These are phyloP conservation scores for Cladorrhinum sp. DNA, from an alignment of 2,329 filamentous ascomycete genomes.

Conservation along the genomic window DNA sequence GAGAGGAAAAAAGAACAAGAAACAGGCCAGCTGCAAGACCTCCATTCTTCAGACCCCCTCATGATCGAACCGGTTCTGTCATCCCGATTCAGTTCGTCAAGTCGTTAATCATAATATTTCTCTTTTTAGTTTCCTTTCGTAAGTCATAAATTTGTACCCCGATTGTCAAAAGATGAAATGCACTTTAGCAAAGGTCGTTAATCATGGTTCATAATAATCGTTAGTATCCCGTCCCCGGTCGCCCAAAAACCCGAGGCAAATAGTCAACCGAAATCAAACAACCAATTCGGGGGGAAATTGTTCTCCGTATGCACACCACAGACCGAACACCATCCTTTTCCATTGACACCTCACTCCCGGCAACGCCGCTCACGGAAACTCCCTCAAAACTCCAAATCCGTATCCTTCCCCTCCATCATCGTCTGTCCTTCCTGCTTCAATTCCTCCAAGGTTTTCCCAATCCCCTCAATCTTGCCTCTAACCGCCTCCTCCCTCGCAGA, in stretches of 20 bases:
- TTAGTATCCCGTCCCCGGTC: not conserved
- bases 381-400: slow-evolving; percentile 28
- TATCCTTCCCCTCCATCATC: slow-evolving; percentile 49
- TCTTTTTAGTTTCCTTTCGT: slow-evolving; percentile 6
- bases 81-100: slow-evolving; percentile 8
- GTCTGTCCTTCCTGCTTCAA: slow-evolving; percentile 55
- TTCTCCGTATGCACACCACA: not conserved
- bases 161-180: slow-evolving; percentile 3
- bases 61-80: not conserved
- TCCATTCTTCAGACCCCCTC: not conserved
- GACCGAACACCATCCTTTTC: not conserved
- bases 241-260: not conserved
- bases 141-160: slow-evolving; percentile 15
- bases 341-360: not conserved
- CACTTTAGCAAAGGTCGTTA: not conserved
- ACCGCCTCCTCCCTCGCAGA: slow-evolving; percentile 53
- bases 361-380: not conserved
- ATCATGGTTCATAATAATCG: not conserved
- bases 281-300: not conserved
- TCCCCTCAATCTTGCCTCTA: slow-evolving; percentile 50
- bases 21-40: not conserved
- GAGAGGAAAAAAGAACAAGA: not conserved
- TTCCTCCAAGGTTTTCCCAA: slow-evolving; percentile 52
- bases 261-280: not conserved
- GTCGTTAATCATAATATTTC: slow-evolving; percentile 10